These are phyloP conservation scores for Podila horticola DNA, from an alignment of 192 early-diverging fungal species.

Conservation along the genomic window DNA sequence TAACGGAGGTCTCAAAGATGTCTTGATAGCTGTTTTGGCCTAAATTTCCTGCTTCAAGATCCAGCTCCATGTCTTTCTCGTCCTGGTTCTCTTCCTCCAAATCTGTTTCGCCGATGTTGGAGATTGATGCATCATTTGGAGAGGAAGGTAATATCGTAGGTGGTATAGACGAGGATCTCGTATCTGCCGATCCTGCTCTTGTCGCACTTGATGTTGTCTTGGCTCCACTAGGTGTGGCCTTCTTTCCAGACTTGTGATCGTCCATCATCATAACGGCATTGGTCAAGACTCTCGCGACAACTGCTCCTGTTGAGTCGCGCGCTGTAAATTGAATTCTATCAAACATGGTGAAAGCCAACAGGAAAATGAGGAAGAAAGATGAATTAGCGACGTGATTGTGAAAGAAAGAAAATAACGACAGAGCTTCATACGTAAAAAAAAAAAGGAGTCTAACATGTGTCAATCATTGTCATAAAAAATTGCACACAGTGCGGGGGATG, in stretches of 20 bases:
- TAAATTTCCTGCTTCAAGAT: conserved; percentile 14
- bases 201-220: neutral
- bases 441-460: neutral
- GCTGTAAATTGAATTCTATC: conserved; percentile 77
- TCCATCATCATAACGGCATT: conserved; percentile 90
- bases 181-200: neutral
- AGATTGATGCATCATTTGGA: neutral
- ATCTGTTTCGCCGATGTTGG: neutral
- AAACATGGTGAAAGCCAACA: neutral
- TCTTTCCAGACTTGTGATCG: conserved; percentile 87
- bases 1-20: neutral
- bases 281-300: conserved; percentile 77
- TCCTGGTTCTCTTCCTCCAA: neutral
- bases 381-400: neutral
- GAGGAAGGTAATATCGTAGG: neutral
- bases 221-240: neutral
- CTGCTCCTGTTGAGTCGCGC: conserved; percentile 63
- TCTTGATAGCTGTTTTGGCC: neutral
- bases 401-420: neutral
- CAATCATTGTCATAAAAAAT: too few species aligned
- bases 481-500: neutral
- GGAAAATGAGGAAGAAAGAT: neutral
- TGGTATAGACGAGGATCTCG: neutral
- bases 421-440: neutral
- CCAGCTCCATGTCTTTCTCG: conserved; percentile 6